These are phyloP conservation scores for Turnera subulata DNA, from an alignment of 345 rosid species.

Conservation along the genomic window DNA sequence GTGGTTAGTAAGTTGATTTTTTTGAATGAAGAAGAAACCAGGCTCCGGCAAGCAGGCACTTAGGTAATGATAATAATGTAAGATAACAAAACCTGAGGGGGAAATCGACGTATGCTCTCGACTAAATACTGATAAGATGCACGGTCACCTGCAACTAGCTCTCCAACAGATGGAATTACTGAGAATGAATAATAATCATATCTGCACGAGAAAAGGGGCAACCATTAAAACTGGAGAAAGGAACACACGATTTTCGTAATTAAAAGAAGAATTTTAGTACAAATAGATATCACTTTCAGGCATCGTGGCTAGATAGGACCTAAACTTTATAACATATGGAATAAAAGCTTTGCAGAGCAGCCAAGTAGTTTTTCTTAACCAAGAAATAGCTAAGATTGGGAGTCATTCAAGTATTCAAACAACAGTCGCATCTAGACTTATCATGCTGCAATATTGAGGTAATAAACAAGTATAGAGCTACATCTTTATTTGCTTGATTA, in stretches of 20 bases:
- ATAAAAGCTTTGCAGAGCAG: background rate
- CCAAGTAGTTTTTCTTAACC: background rate
- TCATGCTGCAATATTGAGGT: no score
- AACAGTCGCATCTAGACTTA: no score
- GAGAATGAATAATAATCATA: slow-evolving; percentile 83
- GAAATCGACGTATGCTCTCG: slow-evolving; percentile 91
- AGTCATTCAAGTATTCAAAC: no score
- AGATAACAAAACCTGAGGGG: slow-evolving; percentile 43
- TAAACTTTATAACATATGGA: background rate
- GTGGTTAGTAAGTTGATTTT: no score
- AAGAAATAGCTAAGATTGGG: no score
- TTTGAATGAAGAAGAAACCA: no score
- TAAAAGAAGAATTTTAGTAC: background rate
- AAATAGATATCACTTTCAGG: no score
- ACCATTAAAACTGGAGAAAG: background rate
- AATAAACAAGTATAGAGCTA: no score
- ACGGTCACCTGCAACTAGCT: slow-evolving; percentile 72
- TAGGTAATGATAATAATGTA: no score
- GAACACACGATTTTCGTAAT: background rate
- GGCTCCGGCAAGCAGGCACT: no score
- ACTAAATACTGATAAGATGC: slow-evolving; percentile 89
- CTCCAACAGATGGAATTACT: slow-evolving; percentile 77
- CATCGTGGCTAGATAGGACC: no score
- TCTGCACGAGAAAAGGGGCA: slow-evolving; percentile 36
- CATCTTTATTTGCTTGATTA: no score